A percentile compares a stretch with the other conserved stretches of the same genome.
Evolutionary conservation across 192 early-diverging fungal species (phyloP).

Genomic region (Irineochytrium annulatum): DNA sequence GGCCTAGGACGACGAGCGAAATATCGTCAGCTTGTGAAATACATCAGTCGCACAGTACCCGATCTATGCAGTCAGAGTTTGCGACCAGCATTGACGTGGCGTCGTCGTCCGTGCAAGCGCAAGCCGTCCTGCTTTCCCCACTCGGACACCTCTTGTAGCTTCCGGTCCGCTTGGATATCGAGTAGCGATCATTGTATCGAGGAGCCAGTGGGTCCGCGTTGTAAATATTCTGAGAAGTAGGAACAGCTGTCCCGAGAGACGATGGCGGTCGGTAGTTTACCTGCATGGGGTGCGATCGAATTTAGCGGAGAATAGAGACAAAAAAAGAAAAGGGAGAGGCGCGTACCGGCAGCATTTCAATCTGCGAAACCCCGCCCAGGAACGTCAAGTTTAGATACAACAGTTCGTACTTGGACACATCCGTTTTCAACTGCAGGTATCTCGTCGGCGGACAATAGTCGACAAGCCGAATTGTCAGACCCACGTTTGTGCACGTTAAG

Average conservation of each 20-base stretch:
- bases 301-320: conserved; percentile 35
- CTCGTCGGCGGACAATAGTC: conserved; percentile 14
- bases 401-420: conserved; percentile 8
- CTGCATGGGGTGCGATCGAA: conserved; percentile 43
- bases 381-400: not conserved
- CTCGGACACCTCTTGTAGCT: conserved; percentile 14
- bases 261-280: conserved; percentile 25
- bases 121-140: not conserved
- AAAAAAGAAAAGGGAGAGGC: not conserved
- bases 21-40: too few species aligned
- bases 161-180: conserved; percentile 19
- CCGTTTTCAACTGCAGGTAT: not conserved
- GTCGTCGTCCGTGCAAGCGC: conserved; percentile 7
- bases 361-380: not conserved
- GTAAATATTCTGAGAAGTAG: conserved; percentile 17
- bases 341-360: conserved; percentile 16
- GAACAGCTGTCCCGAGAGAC: conserved; percentile 12
- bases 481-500: not conserved
- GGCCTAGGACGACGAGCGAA: conserved; percentile 5
- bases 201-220: conserved; percentile 20
- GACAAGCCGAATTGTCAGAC: not conserved
- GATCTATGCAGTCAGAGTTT: conserved; percentile 20
- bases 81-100: not conserved
- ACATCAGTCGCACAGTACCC: too few species aligned
- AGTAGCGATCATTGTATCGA: conserved; percentile 16